These are phyloP conservation scores for Malus asiatica DNA, from an alignment of 306 rosid species.

Conservation along the genomic window DNA sequence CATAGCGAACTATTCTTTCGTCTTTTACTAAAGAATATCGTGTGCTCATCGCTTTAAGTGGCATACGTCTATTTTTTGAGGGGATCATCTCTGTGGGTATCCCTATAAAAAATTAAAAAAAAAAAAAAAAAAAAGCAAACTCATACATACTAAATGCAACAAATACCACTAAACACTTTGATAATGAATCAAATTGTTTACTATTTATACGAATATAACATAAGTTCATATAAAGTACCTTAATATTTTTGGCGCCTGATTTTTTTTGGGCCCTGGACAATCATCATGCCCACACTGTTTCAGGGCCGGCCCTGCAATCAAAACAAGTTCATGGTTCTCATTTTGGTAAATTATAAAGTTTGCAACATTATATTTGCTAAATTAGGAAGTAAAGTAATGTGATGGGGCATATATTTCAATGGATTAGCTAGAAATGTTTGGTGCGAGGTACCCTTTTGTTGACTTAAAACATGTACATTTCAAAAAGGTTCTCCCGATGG, in stretches of 20 bases:
- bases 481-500: background rate
- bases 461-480: background rate
- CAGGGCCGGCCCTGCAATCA: background rate
- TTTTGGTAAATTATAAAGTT: background rate
- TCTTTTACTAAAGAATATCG: constrained; percentile 62
- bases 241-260: too few species aligned
- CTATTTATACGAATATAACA: too few species aligned
- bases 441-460: constrained; percentile 6
- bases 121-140: too few species aligned
- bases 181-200: too few species aligned
- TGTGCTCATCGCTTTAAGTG: background rate
- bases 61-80: background rate
- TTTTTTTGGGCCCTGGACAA: too few species aligned
- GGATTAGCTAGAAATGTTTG: background rate
- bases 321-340: background rate
- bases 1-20: constrained; percentile 56
- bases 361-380: background rate
- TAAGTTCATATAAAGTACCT: too few species aligned
- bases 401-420: background rate
- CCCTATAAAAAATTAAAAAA: background rate
- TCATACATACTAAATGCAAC: too few species aligned
- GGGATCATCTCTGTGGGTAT: background rate
- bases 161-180: too few species aligned
- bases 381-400: too few species aligned
- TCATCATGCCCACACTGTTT: too few species aligned